Evolutionary conservation across 495 filamentous ascomycete genomes (phyloP), one percentile per base, ranked within the genome.

Genomic region (Gamarada debralockiae): DNA sequence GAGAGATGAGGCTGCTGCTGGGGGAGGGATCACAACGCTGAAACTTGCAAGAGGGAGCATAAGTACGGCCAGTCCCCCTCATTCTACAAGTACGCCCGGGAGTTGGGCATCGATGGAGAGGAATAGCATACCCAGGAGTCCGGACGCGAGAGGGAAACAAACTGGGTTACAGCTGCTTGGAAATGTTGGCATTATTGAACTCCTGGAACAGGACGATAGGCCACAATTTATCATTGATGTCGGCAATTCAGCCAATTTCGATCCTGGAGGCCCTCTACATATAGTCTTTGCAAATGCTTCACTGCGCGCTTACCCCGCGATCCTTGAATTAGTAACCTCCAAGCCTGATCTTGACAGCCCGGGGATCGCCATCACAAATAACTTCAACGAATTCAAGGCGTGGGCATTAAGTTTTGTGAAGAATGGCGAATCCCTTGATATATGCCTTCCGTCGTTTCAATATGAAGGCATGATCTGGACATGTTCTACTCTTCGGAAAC

Each of bases 191-290:
- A 67, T 86, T 7, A 57, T 79, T 18, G 85, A 88, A 66, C 65
- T 87, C 21, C 61, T 88, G 41, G 84, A 89, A 43, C 77, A 81
- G 45, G 85, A 88, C 56, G 76, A 81, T 24, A 67, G 84, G 21
- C 84, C 83, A 18, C 84, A 82, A 6, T 87, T 89, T 57, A 73
- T 88, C 48, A 66, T 87, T 14, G 85, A 89, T 53, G 66, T 85
- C 8, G 70, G 63, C 25, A 78, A 83, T 52, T 53, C 69, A 5
- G 58, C 62, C n/a, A 81, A 80, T 60, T 76, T 63, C 54, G 68
- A 59, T 24, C 67, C 80, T 3, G 53, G 58, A 0, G 78, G 73
- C 0, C 67, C 72, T 18, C 64, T 87, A 18, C 69, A 73, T 14
- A 69, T 84, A 7, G 39, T 84, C 0, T 87, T 79, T 64, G 73